A percentile compares a stretch with the other conserved stretches of the same genome.
phyloP scores from a whole-genome alignment of 441 rosid species.

The Hypseocharis bilobata region DNA sequence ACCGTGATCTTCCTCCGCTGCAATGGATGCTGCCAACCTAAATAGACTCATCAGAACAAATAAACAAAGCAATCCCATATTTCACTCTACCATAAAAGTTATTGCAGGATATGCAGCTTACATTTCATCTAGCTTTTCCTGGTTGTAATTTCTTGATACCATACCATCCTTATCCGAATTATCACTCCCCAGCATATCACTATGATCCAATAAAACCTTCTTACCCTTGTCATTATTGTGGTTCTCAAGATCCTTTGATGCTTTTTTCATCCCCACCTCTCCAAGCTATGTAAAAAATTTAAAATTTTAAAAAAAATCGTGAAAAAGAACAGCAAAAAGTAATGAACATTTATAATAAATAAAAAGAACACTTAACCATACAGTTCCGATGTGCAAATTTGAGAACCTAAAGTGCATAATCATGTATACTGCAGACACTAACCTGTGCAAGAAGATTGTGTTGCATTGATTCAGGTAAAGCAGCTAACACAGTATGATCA shows the following conservation, averaged over 20 bases:
- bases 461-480: slow-evolving; percentile 9
- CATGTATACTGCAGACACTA: not conserved
- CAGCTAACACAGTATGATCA: slow-evolving; percentile 1
- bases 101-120: slow-evolving; percentile 28
- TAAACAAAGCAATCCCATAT: slow-evolving; percentile 20
- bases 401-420: not conserved
- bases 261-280: not conserved
- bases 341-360: not conserved
- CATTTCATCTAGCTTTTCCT: slow-evolving; percentile 64
- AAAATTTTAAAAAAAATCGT: not conserved
- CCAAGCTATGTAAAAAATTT: not conserved
- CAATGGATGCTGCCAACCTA: slow-evolving; percentile 65
- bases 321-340: not conserved
- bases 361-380: slow-evolving; percentile 4
- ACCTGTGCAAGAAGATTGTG: not conserved
- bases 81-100: slow-evolving; percentile 12
- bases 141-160: slow-evolving; percentile 26
- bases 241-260: slow-evolving; percentile 15
- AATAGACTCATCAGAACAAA: slow-evolving; percentile 24
- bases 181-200: slow-evolving; percentile 17
- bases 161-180: slow-evolving; percentile 22
- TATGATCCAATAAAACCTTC: slow-evolving; percentile 35
- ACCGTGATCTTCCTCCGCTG: slow-evolving; percentile 47
- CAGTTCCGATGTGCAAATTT: not conserved
- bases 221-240: slow-evolving; percentile 43